A percentile compares a stretch with the other conserved stretches of the same genome.
Evolutionary conservation across 2,329 filamentous ascomycete genomes (phyloP).

Genomic region (Calonectria multiphialidica): DNA sequence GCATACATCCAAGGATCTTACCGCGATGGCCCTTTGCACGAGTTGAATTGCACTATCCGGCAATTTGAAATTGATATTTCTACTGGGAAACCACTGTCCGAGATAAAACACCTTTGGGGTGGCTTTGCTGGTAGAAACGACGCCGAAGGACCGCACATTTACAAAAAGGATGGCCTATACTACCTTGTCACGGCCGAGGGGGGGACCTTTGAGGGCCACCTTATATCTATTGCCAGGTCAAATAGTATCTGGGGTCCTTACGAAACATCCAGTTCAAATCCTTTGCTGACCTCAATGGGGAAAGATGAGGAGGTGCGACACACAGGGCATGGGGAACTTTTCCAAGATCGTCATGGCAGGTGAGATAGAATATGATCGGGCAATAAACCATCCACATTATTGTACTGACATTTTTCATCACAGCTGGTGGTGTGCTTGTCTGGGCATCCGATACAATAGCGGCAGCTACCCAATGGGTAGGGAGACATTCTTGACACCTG

Average conservation of each 20-base stretch:
- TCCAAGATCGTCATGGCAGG: conserved; percentile 8
- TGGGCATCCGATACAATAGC: conserved; percentile 2
- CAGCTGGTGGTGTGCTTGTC: conserved; percentile 4
- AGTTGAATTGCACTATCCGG: conserved; percentile 24
- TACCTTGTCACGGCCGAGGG: conserved; percentile 64
- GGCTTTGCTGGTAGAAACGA: neutral
- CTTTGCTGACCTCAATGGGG: neutral
- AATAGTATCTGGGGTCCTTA: conserved; percentile 50
- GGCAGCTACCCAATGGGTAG: conserved; percentile 4
- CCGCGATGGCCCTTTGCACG: conserved; percentile 38
- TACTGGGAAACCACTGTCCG: conserved; percentile 47
- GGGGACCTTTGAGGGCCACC: conserved; percentile 57
- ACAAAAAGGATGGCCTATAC: conserved; percentile 56
- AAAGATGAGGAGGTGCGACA: neutral
- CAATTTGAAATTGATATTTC: conserved; percentile 46
- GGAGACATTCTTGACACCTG: neutral
- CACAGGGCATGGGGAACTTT: neutral
- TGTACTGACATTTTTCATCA: neutral
- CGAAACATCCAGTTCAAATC: neutral
- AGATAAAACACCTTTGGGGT: conserved; percentile 29
- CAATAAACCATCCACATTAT: too few species aligned
- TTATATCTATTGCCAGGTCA: conserved; percentile 57
- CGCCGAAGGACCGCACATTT: conserved; percentile 56
- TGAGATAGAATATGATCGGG: neutral
- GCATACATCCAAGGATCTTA: conserved; percentile 47